Conservation (phyloP, 805 yeast species). For the Kluyveromyces aestuarii region DNA sequence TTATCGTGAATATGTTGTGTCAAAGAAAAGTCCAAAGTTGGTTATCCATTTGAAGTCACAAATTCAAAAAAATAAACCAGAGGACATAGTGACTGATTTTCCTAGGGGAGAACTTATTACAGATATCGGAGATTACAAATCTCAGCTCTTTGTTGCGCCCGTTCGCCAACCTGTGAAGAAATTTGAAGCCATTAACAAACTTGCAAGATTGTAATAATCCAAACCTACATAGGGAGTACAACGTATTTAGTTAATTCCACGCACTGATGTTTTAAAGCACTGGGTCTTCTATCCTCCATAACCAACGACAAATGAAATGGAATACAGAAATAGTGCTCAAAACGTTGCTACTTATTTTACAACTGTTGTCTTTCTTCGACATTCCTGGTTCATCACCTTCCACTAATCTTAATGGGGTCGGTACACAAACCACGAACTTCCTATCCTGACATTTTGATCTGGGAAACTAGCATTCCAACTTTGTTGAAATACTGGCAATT, state of each 20-base stretch:
- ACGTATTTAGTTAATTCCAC: too few species aligned
- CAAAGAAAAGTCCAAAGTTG: slow-evolving; percentile 32
- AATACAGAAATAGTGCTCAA: too few species aligned
- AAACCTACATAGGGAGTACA: background rate
- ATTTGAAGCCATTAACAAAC: slow-evolving; percentile 10
- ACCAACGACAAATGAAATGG: too few species aligned
- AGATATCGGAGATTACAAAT: slow-evolving; percentile 47
- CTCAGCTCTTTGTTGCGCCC: slow-evolving; percentile 42
- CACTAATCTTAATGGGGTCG: slow-evolving; percentile 5
- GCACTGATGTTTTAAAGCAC: too few species aligned
- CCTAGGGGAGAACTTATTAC: slow-evolving; percentile 42
- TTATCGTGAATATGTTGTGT: slow-evolving; percentile 37
- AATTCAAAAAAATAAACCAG: slow-evolving; percentile 16
- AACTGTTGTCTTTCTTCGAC: slow-evolving; percentile 32
- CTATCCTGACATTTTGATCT: slow-evolving; percentile 30
- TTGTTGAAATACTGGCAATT: slow-evolving; percentile 31
- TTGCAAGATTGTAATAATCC: background rate
- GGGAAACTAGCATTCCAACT: slow-evolving; percentile 30
- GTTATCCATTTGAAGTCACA: slow-evolving; percentile 57
- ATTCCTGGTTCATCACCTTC: slow-evolving; percentile 28
- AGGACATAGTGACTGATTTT: slow-evolving; percentile 26
- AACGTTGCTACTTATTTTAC: background rate
- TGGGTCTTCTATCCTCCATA: too few species aligned
- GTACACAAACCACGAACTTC: slow-evolving; percentile 31
- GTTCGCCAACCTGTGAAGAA: slow-evolving; percentile 48